Base-by-base conservation (phyloP, 1,284 basidiomycete genomes). In the Mrakiaceae sp. region DNA sequence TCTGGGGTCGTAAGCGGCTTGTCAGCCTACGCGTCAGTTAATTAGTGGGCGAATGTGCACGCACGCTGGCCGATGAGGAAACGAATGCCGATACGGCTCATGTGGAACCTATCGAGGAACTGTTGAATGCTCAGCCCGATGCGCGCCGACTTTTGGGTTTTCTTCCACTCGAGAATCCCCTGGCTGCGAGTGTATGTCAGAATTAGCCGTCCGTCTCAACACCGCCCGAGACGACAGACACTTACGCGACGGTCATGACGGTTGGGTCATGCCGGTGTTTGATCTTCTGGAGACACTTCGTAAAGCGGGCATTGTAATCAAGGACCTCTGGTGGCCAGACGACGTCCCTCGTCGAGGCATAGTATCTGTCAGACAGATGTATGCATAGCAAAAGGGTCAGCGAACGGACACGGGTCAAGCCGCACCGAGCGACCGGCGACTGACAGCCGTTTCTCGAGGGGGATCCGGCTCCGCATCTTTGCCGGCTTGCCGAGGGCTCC, bases 51-150 rank as follows among this genome's bases (percentile, higher is more conserved):
- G 72, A 16, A 11, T 11, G 27, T 3, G 12, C 46, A 80, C 85
- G 70, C 67, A 89, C 88, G 88, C 76, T 93, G 93, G 43, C 93
- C 93, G 67, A 97, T 95, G 69, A 97, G 79, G 73, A 96, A 96
- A 2, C 93, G 87, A 69, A 97, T 96, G 1, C 93, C 96, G 68
- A 99, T 99, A 60, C 96, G 87, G 42, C 87, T 90, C 83, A 99
- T 86, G 75, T 98, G 98, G 78, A 98, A 98, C 63, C 96, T 82
- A 77, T 98, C 96, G 70, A 98, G 79, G 88, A 95, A 98, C 40
- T 87, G 84, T 75, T 98, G 94, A 62, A 98, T 88, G 48, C 63
- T 68, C 14, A 69, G 68, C 11, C 66, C 66, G 53, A 77, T 75
- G 67, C 74, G 72, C 47, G 74, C 72, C 44, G 70, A 69, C 66